Base-by-base conservation (phyloP, 2,329 filamentous ascomycete genomes). In the Aspergillus tubingensis region DNA sequence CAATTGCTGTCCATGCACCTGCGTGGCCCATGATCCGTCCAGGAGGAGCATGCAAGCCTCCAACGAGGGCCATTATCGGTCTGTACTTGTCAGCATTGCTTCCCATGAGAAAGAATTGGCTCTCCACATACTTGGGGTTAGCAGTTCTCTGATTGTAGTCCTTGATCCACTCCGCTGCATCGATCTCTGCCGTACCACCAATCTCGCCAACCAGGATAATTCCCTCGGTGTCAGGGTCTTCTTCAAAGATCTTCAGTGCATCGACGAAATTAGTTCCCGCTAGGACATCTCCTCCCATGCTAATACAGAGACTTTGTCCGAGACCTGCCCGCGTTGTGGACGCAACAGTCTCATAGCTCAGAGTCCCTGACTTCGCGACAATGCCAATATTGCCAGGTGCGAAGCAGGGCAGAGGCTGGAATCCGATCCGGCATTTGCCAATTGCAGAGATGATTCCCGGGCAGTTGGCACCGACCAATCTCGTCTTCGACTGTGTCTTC, bases 261-360 rank as follows among this genome's bases (percentile, higher is more conserved):
- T 93, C 91, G 1, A 88, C 83, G 64, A 93, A 86, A 58, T 88
- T 88, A 2, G 90, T 94, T 0, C 91, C 91, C 1, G 88, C 86
- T 58, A 92, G 78, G 38, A 90, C 82, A 70, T 93, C 91, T 2
- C 91, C 91, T 2, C 91, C 91, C 80, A 93, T 88, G 15, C 89
- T 90, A 48, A 93, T 87, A 44, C 89, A 90, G 6, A 92, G 77
- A 68, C 88, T 91, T 74, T 94, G 91, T 0, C 91, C 91, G 0
- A 93, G 78, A 0, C 90, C 90, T n/a, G 85, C 87, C 62, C 87
- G 82, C 6, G 88, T 91, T 23, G 91, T 87, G 1, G 89, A 88
- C 0, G 88, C 90, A 1, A 92, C 90, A 2, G 90, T 86, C 73
- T 94, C 91, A 68, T 93, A 94, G 62, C 89, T 91, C 43, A 94